Percentiles rank a stretch among this genome's conserved stretches.
Conservation (phyloP, 1,284 basidiomycete species). For the Quambalaria eucalypti region DNA sequence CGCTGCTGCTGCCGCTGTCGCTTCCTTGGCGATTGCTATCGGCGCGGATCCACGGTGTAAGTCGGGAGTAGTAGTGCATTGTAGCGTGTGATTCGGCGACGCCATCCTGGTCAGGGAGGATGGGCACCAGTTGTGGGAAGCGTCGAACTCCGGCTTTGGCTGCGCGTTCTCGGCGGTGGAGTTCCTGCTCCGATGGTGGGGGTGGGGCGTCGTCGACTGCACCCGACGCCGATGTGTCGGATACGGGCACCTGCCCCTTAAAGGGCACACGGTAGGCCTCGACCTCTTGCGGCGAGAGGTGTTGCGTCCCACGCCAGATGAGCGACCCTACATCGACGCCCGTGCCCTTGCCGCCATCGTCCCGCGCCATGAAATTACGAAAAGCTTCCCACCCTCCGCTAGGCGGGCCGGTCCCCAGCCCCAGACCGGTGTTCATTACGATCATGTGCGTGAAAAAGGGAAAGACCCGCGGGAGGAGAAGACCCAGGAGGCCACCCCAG, state of each 20-base stretch:
- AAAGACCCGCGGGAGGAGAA: constrained; percentile 6
- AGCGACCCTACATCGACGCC: constrained; percentile 2
- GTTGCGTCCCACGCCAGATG: neutral
- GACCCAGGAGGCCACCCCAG: constrained; percentile 5
- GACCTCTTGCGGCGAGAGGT: neutral
- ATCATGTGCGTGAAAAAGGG: constrained; percentile 4
- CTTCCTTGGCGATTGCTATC: neutral
- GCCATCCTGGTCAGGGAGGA: neutral
- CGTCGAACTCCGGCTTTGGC: constrained; percentile 4
- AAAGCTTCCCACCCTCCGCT: constrained; percentile 1
- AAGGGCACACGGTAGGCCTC: constrained; percentile 2
- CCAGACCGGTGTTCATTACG: constrained; percentile 7
- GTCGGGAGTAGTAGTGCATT: neutral
- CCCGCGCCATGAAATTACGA: constrained; percentile 2
- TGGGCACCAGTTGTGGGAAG: constrained; percentile 6
- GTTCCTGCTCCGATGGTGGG: neutral
- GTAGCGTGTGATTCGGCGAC: constrained; percentile 2
- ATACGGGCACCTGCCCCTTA: no score
- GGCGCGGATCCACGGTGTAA: neutral
- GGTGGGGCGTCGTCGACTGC: no score
- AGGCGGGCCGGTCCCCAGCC: neutral
- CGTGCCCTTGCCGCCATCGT: no score
- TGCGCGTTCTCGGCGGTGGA: no score
- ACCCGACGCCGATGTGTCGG: no score
- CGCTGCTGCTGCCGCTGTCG: neutral